Base-by-base conservation (phyloP, 139 green algal species). In the Asterochloris erici region DNA sequence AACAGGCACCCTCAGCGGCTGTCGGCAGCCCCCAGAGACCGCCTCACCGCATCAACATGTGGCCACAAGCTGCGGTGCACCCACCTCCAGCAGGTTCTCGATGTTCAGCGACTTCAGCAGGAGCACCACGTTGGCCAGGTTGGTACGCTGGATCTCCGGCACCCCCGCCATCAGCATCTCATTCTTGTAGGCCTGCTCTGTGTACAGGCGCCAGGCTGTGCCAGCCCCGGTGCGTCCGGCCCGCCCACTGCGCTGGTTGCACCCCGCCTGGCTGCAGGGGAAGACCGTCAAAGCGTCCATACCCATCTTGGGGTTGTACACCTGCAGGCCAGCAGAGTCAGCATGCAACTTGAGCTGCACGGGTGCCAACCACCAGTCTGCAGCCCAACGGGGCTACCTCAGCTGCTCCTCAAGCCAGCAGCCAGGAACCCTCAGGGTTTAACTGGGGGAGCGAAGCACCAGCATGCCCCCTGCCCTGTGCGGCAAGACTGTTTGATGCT, bases 121-220 rank as follows among this genome's bases (percentile, higher is more conserved):
- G 82, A 99, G 93, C 87, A 99, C 96, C 29, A 98, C 95, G 79
- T 98, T 98, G 84, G 79, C 94, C 23, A 99, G 93, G 89, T 99
- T 99, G 81, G 97, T 99, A 71, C 97, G 88, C 91, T 99, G 97
- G 87, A 99, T 98, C 93, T 99, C 97, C 14, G 97, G 97, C 71
- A 98, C 94, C 12, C 82, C 91, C 61, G 89, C 90, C 38, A 83
- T 78, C 82, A 97, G 94, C 93, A 97, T 94, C 89, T 97, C 93
- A 73, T 94, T 91, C 11, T 88, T 82, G 90, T 89, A 98, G 12
- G 95, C 94, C 16, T 77, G 82, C 87, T 98, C 96, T 0, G 96
- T 99, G 93, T 94, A 99, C 73, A 99, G 90, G n/a, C 96, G 88
- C 91, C 96, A 99, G 85, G 91, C 95, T 69, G 88, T 95, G 60